phyloP scores from a whole-genome alignment of 148 eudicot genomes.

The Fallopia convolvulus region DNA sequence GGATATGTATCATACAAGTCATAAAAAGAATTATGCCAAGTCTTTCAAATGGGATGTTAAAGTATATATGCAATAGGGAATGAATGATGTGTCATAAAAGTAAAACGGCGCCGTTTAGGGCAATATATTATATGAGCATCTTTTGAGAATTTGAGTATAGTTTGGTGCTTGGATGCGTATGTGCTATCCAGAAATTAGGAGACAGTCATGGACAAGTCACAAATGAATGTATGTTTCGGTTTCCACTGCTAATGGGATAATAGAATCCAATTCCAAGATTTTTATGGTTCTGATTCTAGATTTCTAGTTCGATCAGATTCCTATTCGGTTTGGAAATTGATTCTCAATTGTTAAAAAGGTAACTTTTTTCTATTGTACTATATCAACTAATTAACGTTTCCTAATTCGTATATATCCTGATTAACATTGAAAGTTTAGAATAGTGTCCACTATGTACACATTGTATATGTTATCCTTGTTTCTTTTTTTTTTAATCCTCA shows the following conservation, averaged over 20 bases:
- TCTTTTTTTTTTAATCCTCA: no score
- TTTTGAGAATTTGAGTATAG: background rate
- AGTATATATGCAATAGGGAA: background rate
- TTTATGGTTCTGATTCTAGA: background rate
- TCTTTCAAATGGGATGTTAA: background rate
- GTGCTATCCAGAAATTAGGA: background rate
- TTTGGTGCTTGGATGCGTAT: background rate
- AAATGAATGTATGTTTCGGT: background rate
- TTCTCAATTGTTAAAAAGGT: background rate
- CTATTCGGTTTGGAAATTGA: background rate
- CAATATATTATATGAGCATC: background rate
- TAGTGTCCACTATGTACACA: background rate
- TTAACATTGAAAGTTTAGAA: background rate
- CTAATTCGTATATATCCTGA: background rate
- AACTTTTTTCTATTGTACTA: background rate
- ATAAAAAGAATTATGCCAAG: background rate
- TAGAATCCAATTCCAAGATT: conserved; percentile 4
- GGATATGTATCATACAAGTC: background rate
- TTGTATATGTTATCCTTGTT: no score
- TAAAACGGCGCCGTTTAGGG: background rate
- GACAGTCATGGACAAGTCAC: background rate
- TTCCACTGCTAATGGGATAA: conserved; percentile 6
- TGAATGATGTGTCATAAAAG: background rate
- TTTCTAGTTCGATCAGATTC: background rate
- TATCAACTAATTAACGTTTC: background rate